These are phyloP conservation scores for Sugiyamaella japonica DNA, from an alignment of 1,139 yeast species.

Conservation along the genomic window DNA sequence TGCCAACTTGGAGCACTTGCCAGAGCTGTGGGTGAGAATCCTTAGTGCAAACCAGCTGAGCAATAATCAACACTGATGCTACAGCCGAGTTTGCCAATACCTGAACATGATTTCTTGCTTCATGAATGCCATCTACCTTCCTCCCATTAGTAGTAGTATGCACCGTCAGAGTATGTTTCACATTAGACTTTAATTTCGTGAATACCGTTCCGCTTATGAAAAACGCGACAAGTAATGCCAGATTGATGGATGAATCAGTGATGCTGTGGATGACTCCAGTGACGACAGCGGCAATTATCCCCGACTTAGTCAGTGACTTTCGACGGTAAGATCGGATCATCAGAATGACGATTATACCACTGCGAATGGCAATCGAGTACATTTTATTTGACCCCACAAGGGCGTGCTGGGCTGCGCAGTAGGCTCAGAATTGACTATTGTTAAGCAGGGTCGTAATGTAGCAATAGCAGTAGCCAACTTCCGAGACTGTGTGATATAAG, in stretches of 20 bases:
- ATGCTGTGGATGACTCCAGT: slow-evolving; percentile 47
- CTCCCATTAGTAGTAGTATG: slow-evolving; percentile 18
- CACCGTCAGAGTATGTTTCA: slow-evolving; percentile 36
- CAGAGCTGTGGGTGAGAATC: background rate
- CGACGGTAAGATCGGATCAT: slow-evolving; percentile 39
- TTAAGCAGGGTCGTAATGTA: slow-evolving; percentile 79
- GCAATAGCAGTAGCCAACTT: no score
- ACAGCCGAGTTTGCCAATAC: slow-evolving; percentile 47
- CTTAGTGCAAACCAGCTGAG: slow-evolving; percentile 14
- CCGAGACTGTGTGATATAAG: no score
- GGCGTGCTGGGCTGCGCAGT: no score
- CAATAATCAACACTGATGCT: slow-evolving; percentile 37
- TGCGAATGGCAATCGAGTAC: background rate
- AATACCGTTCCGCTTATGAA: slow-evolving; percentile 46
- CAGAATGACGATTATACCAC: slow-evolving; percentile 14
- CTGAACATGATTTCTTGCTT: slow-evolving; percentile 45
- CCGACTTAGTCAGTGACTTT: slow-evolving; percentile 44
- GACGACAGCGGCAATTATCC: slow-evolving; percentile 43
- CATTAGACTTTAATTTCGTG: slow-evolving; percentile 44
- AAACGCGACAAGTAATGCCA: slow-evolving; percentile 43
- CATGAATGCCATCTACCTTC: slow-evolving; percentile 22
- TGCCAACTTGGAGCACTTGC: slow-evolving; percentile 35
- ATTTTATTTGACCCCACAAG: slow-evolving; percentile 46
- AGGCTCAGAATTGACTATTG: no score
- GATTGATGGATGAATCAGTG: slow-evolving; percentile 41